A percentile compares a stretch with the other conserved stretches of the same genome.
These are phyloP conservation scores for Berkeleyomyces rouxiae DNA, from an alignment of 2,329 filamentous ascomycete genomes.

Conservation along the genomic window DNA sequence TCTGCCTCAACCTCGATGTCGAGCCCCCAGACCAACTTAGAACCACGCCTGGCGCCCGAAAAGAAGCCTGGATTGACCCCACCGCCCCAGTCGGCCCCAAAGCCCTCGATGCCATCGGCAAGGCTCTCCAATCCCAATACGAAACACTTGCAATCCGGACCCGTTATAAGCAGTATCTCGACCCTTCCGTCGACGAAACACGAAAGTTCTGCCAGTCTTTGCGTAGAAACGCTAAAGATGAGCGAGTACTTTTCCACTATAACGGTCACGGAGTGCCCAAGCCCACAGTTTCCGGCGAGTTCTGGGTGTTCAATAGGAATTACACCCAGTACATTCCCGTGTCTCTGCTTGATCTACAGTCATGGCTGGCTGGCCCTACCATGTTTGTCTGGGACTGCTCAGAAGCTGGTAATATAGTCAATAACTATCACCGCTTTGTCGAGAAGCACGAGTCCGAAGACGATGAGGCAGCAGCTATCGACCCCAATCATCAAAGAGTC, in stretches of 20 bases:
- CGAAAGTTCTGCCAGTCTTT: constrained; percentile 90
- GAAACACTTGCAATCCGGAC: constrained; percentile 88
- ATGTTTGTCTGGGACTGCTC: constrained; percentile 98
- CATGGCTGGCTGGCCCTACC: constrained; percentile 88
- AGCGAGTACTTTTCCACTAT: constrained; percentile 94
- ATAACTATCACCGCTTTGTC: constrained; percentile 85
- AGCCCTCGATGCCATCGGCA: constrained; percentile 84
- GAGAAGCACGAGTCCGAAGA: constrained; percentile 91
- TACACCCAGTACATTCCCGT: constrained; percentile 98
- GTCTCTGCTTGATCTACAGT: constrained; percentile 83
- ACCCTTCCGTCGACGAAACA: constrained; percentile 92
- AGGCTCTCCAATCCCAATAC: constrained; percentile 89
- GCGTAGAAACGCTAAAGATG: constrained; percentile 83
- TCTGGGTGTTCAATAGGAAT: constrained; percentile 98
- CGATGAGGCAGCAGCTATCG: constrained; percentile 53
- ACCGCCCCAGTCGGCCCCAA: constrained; percentile 66
- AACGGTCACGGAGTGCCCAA: constrained; percentile 96
- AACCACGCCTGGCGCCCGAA: constrained; percentile 78
- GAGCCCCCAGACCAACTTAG: constrained; percentile 95
- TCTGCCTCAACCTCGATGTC: constrained; percentile 93
- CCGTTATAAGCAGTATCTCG: constrained; percentile 92
- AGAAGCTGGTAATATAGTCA: constrained; percentile 86
- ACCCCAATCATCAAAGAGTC: constrained; percentile 71
- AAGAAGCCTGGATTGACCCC: constrained; percentile 95
- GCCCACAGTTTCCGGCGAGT: constrained; percentile 86